Conservation (phyloP, 805 yeast species). For the Teunomyces cretensis region DNA sequence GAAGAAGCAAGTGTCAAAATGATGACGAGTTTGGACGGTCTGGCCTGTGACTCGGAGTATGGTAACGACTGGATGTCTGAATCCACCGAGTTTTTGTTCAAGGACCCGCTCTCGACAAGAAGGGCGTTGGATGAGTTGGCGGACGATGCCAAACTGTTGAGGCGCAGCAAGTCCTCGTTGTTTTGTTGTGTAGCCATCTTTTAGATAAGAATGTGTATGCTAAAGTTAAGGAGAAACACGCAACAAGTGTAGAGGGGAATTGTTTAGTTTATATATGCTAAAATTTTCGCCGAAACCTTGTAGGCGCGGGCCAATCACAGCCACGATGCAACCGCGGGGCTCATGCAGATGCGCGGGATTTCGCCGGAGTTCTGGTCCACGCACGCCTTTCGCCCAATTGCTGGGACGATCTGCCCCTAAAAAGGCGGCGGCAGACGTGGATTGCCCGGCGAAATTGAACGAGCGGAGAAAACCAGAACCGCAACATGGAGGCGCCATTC, state of each 20-base stretch:
- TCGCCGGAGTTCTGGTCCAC: background rate
- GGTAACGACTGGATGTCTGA: slow-evolving; percentile 1
- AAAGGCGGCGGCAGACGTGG: no score
- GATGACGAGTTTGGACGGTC: slow-evolving; percentile 64
- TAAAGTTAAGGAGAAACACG: background rate
- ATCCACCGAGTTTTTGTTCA: slow-evolving; percentile 3
- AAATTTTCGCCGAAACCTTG: background rate
- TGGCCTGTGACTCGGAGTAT: slow-evolving; percentile 17
- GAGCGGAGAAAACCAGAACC: no score
- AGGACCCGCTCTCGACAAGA: slow-evolving; percentile 1
- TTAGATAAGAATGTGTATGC: background rate
- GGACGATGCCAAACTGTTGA: background rate
- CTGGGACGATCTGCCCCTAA: background rate
- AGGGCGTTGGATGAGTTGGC: slow-evolving; percentile 1
- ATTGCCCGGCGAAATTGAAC: no score
- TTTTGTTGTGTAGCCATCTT: background rate
- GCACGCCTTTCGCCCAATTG: background rate
- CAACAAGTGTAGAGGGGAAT: background rate
- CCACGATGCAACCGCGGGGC: background rate
- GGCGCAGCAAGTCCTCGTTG: background rate
- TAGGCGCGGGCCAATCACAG: background rate
- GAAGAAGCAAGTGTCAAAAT: slow-evolving; percentile 75
- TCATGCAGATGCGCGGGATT: background rate
- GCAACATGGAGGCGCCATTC: no score
- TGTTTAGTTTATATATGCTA: background rate